Evolutionary conservation across 2,329 filamentous ascomycete genomes (phyloP).

Genomic region (Fusarium vanettenii): DNA sequence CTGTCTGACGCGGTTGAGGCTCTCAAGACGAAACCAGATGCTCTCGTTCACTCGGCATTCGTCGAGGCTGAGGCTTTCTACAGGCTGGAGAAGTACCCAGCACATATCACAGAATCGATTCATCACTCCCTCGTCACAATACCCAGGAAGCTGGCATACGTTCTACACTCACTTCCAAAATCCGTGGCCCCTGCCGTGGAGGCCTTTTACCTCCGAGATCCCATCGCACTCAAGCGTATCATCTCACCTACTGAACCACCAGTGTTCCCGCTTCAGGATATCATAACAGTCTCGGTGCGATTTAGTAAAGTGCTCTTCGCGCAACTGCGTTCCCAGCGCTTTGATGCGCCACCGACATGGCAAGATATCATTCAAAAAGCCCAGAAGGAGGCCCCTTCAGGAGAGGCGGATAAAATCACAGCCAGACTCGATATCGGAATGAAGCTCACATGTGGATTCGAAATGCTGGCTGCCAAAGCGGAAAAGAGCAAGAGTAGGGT

Average conservation of each 20-base stretch:
- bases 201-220: constrained; percentile 91
- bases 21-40: constrained; percentile 66
- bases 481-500: constrained; percentile 75
- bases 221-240: constrained; percentile 77
- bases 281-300: constrained; percentile 80
- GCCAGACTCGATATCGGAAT: constrained; percentile 77
- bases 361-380: constrained; percentile 44
- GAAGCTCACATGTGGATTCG: constrained; percentile 90
- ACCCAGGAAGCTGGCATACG: constrained; percentile 83
- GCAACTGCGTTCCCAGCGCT: constrained; percentile 88
- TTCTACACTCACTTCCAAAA: constrained; percentile 80
- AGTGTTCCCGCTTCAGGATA: constrained; percentile 79
- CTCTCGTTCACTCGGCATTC: constrained; percentile 76
- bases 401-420: constrained; percentile 26
- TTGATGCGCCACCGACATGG: constrained; percentile 71
- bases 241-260: constrained; percentile 65
- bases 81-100: constrained; percentile 84
- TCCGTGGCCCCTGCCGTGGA: constrained; percentile 88
- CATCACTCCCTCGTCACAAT: constrained; percentile 80
- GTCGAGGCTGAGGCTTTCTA: constrained; percentile 94
- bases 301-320: constrained; percentile 94
- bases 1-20: constrained; percentile 72
- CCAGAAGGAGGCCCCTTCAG: constrained; percentile 24
- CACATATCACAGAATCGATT: constrained; percentile 77
- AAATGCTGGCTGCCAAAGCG: constrained; percentile 81